Conservation (phyloP, 2,329 filamentous ascomycete species). For the Colletotrichum euphorbiae region DNA sequence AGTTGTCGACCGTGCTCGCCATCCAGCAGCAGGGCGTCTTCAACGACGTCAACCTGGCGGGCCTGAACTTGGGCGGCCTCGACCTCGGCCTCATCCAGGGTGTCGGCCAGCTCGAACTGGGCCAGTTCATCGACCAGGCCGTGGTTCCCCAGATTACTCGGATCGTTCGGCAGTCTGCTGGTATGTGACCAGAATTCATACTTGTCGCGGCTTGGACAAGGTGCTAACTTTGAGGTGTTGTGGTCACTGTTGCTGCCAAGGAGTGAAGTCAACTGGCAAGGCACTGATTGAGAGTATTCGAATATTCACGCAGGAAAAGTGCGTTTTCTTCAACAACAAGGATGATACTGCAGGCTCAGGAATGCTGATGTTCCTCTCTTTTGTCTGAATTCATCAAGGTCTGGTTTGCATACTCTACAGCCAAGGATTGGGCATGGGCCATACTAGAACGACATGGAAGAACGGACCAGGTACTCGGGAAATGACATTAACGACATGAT, state of each 20-base stretch:
- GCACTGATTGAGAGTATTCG: too few relatives aligned
- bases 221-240: background rate
- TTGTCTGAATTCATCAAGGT: background rate
- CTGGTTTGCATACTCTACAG: background rate
- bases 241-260: slow-evolving; percentile 19
- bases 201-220: too few relatives aligned
- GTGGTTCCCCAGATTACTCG: slow-evolving; percentile 46
- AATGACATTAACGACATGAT: slow-evolving; percentile 16
- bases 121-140: slow-evolving; percentile 46
- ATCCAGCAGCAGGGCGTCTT: slow-evolving; percentile 48
- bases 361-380: slow-evolving; percentile 3
- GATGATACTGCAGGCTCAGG: background rate
- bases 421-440: background rate
- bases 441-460: slow-evolving; percentile 14
- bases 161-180: slow-evolving; percentile 43
- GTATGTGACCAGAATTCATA: background rate
- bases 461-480: slow-evolving; percentile 3
- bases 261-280: background rate
- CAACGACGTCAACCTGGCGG: slow-evolving; percentile 46
- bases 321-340: background rate
- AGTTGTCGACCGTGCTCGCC: slow-evolving; percentile 53
- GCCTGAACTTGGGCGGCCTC: slow-evolving; percentile 44
- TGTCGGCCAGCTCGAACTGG: slow-evolving; percentile 46
- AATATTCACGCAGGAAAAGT: background rate
- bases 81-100: slow-evolving; percentile 47